phyloP scores from a whole-genome alignment of 495 filamentous ascomycete species.

The Neurospora sp. region DNA sequence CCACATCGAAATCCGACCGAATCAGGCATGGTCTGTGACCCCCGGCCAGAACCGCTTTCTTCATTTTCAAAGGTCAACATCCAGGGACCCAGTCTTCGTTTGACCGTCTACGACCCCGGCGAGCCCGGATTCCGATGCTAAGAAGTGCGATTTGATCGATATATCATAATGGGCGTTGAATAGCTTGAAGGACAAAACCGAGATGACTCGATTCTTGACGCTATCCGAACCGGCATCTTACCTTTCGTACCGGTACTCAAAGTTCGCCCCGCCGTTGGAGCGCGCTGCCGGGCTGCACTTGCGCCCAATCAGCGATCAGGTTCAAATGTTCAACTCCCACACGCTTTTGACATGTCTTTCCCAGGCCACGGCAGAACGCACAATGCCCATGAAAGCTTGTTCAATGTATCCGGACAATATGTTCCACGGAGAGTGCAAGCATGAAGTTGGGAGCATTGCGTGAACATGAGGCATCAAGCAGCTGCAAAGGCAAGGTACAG shows the following conservation, averaged over 20 bases:
- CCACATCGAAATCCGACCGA: not conserved
- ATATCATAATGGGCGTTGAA: no score
- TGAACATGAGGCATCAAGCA: not conserved
- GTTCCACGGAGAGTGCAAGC: not conserved
- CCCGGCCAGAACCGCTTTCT: not conserved
- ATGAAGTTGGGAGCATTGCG: not conserved
- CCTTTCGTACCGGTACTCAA: not conserved
- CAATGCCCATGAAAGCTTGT: not conserved
- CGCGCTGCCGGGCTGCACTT: not conserved
- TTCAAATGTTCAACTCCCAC: not conserved
- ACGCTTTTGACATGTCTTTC: not conserved
- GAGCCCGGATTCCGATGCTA: not conserved
- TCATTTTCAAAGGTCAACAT: not conserved
- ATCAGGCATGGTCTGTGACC: not conserved
- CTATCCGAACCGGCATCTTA: not conserved
- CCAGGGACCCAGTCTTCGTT: not conserved
- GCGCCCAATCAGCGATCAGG: not conserved
- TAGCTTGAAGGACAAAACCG: not conserved
- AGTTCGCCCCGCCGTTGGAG: not conserved
- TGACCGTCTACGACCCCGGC: not conserved
- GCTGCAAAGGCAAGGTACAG: not conserved
- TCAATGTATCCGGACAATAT: not conserved
- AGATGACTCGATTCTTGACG: not conserved
- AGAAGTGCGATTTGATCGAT: not conserved
- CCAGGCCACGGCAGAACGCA: not conserved